phyloP scores from a whole-genome alignment of 75 land plant species.

The Pseudotsuga menziesii region DNA sequence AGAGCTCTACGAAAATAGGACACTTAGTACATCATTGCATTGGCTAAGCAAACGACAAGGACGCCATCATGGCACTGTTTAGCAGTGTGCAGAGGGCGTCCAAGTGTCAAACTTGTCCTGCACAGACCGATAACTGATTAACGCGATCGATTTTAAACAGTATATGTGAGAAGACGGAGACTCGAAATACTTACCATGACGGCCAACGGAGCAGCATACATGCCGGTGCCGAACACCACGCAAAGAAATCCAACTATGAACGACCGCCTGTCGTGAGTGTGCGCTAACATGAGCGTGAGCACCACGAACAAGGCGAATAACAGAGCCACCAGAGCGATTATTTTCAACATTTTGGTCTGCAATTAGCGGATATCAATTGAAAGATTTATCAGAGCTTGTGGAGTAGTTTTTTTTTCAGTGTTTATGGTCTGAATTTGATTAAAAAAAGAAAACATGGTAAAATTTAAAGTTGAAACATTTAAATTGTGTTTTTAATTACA shows the following conservation, averaged over 20 bases:
- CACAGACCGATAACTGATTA: neutral
- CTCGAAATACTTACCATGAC: conserved; percentile 39
- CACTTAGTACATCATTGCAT: neutral
- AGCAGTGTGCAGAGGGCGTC: no score
- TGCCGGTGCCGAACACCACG: conserved; percentile 34
- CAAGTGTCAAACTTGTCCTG: no score
- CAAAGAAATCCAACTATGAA: conserved; percentile 37
- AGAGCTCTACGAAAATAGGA: no score
- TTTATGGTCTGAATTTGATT: no score
- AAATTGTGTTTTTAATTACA: no score
- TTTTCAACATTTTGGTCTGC: conserved; percentile 15
- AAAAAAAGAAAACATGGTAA: no score
- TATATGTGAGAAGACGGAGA: conserved; percentile 3
- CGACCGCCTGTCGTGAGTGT: conserved; percentile 14
- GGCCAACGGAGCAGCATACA: conserved; percentile 72
- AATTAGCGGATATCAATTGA: neutral
- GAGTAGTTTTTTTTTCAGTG: no score
- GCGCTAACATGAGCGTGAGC: conserved; percentile 11
- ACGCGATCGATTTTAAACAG: neutral
- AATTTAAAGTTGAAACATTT: no score
- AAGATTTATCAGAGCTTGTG: neutral
- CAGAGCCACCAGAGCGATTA: conserved; percentile 9
- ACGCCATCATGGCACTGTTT: neutral
- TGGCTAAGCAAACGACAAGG: neutral
- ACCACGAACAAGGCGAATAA: conserved; percentile 19